A percentile compares a stretch with the other conserved stretches of the same genome.
Conservation (phyloP, 1,284 basidiomycete species). For the Anthracocystis panici-leucophaei region DNA sequence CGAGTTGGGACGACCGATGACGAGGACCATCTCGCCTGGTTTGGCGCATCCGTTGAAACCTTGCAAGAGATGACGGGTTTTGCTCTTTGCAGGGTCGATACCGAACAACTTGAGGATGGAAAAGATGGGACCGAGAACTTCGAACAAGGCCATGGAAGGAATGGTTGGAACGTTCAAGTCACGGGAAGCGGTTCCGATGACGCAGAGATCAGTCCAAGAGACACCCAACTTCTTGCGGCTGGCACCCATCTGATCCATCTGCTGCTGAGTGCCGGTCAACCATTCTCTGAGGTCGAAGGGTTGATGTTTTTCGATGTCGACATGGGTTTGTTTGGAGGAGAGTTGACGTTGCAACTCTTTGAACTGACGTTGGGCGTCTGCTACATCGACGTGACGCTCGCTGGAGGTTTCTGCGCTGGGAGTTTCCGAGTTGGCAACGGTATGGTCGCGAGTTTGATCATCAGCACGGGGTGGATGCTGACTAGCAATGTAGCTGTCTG, state of each 20-base stretch:
- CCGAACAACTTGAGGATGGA: constrained; percentile 45
- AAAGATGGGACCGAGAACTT: constrained; percentile 54
- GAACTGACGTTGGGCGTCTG: constrained; percentile 40
- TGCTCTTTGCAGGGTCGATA: constrained; percentile 39
- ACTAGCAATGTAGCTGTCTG: constrained; percentile 38
- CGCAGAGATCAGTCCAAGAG: constrained; percentile 45
- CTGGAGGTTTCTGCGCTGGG: constrained; percentile 16
- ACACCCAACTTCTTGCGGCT: constrained; percentile 57
- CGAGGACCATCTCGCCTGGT: constrained; percentile 70
- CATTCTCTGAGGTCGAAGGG: constrained; percentile 41
- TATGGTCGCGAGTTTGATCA: constrained; percentile 17
- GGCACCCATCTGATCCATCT: constrained; percentile 37
- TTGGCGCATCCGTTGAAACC: constrained; percentile 55
- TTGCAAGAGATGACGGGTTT: constrained; percentile 42
- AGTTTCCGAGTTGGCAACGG: constrained; percentile 23
- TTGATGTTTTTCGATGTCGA: constrained; percentile 39
- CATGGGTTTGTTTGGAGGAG: constrained; percentile 22
- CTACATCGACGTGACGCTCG: constrained; percentile 41
- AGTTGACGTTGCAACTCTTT: constrained; percentile 42
- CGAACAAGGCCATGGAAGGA: constrained; percentile 52
- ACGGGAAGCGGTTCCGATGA: constrained; percentile 43
- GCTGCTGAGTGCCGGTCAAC: constrained; percentile 36
- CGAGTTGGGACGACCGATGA: constrained; percentile 84
- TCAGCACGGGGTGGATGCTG: constrained; percentile 15
- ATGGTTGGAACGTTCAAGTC: constrained; percentile 55